Base-by-base conservation (phyloP, 2,329 filamentous ascomycete genomes). In the Mariannaea sp. region DNA sequence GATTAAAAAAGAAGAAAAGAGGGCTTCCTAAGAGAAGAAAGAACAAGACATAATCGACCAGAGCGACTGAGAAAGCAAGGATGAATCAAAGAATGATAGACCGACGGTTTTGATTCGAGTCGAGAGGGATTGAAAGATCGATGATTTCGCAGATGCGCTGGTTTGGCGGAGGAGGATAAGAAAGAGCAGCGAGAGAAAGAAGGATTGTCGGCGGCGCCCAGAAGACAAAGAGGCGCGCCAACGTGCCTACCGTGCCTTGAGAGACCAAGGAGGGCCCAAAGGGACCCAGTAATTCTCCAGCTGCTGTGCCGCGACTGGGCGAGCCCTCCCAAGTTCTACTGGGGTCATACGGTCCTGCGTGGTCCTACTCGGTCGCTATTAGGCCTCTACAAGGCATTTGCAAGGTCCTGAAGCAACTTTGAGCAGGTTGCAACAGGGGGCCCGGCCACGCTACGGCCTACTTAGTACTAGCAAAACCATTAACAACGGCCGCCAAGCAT, bases 1-100 rank as follows among this genome's bases (percentile, higher is more conserved):
- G 60, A 61, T 59, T 60, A 33, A 29, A 44, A 36, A 20, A 43
- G 61, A 60, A 43, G 55, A 65, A 26, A 56, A 54, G 66, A 61
- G 65, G 64, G n/a, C n/a, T 62, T 61, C 45, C 63, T 65, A 66
- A 58, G 65, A 62, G 61, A 60, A 57, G 47, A 60, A 68, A 68
- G 62, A 56, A 61, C 64, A 58, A 64, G 65, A 71, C 71, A 74
- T 73, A 59, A 66, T 73, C 70, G 65, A 64, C 65, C 66, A 49
- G 42, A 55, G 63, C 63, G 63, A 66, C 55, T 52, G 56, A 52
- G 48, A 64, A 59, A 42, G 47, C 47, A 30, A 32, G 59, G 49
- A 38, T 46, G 55, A 60, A 55, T 52, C 56, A 57, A 58, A 53
- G 32, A 40, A 19, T 29, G 35, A 55, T 43, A 48, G 45, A 49